Conservation (phyloP, 306 rosid species). For the Canavalia gladiata region DNA sequence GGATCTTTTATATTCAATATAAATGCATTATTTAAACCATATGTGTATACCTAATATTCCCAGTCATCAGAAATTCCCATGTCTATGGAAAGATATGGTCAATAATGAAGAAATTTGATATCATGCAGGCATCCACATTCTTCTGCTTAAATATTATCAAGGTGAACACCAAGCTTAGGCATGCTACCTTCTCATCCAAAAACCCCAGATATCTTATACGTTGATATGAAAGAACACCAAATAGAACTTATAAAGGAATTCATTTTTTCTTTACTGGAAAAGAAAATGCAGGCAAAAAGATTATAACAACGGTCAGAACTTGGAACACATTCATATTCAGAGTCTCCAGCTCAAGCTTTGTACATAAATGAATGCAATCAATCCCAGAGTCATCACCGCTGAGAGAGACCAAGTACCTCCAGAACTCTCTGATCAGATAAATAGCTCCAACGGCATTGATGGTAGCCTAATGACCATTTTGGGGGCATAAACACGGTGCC, state of each 20-base stretch:
- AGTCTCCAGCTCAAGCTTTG: conserved; percentile 18
- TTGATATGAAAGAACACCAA: conserved; percentile 15
- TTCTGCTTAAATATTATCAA: conserved; percentile 33
- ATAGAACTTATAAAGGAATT: conserved; percentile 10
- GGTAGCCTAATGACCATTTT: conserved; percentile 96
- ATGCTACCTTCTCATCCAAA: conserved; percentile 1
- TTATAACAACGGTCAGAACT: neutral
- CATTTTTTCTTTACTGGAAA: conserved; percentile 1
- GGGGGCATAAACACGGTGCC: conserved; percentile 94
- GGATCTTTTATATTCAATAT: conserved; percentile 21
- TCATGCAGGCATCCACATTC: conserved; percentile 5
- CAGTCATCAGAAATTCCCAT: conserved; percentile 22
- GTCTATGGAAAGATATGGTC: conserved; percentile 15
- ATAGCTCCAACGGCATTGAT: conserved; percentile 93
- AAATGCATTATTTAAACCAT: conserved; percentile 15
- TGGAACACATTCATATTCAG: conserved; percentile 40
- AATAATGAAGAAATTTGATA: conserved; percentile 19
- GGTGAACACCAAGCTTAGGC: conserved; percentile 9
- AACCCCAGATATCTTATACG: conserved; percentile 10
- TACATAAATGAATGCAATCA: conserved; percentile 33
- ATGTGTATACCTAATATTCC: neutral
- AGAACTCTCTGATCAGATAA: conserved; percentile 76
- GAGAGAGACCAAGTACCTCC: conserved; percentile 62
- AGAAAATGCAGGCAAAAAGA: neutral
- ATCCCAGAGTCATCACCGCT: conserved; percentile 22